phyloP scores from a whole-genome alignment of 2,329 filamentous ascomycete species.

The Aspergillus uvarum region DNA sequence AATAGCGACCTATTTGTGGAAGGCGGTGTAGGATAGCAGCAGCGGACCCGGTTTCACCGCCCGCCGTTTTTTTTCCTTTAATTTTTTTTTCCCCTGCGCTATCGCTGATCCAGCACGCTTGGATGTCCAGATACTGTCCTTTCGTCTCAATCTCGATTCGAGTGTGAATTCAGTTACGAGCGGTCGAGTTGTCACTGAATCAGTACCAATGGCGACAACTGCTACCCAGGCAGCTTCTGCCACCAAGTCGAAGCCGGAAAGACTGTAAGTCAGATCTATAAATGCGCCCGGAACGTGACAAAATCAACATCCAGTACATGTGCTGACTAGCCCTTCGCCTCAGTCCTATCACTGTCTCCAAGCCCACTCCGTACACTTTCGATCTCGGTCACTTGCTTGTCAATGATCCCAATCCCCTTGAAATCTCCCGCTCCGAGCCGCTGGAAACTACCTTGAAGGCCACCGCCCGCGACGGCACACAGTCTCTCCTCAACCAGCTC shows the following conservation, averaged over 20 bases:
- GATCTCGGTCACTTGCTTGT: constrained; percentile 84
- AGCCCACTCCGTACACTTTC: constrained; percentile 88
- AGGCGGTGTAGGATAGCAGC: constrained; percentile 23
- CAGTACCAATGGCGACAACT: constrained; percentile 12
- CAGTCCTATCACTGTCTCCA: constrained; percentile 65
- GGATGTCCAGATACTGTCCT: not conserved
- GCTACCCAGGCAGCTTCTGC: constrained; percentile 23
- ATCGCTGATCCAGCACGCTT: constrained; percentile 2
- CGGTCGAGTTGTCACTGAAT: not conserved
- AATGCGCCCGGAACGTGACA: not conserved
- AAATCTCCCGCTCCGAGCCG: constrained; percentile 49
- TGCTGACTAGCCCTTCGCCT: not conserved
- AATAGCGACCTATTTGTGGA: constrained; percentile 16
- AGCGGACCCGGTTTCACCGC: constrained; percentile 27
- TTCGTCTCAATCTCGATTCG: not conserved
- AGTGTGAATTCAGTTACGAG: not conserved
- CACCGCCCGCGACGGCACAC: constrained; percentile 83
- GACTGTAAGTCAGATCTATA: constrained; percentile 37
- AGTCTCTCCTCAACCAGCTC: constrained; percentile 91
- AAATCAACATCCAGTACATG: constrained; percentile 1
- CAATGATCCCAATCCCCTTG: constrained; percentile 81
- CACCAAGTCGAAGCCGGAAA: constrained; percentile 36
- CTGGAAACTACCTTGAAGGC: constrained; percentile 69
- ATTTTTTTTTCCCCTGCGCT: constrained; percentile 10
- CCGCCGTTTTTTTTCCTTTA: constrained; percentile 33